Percentiles rank a stretch among this genome's conserved stretches.
These are phyloP conservation scores for Arabis hirsuta DNA, from an alignment of 345 rosid genomes.

Conservation along the genomic window DNA sequence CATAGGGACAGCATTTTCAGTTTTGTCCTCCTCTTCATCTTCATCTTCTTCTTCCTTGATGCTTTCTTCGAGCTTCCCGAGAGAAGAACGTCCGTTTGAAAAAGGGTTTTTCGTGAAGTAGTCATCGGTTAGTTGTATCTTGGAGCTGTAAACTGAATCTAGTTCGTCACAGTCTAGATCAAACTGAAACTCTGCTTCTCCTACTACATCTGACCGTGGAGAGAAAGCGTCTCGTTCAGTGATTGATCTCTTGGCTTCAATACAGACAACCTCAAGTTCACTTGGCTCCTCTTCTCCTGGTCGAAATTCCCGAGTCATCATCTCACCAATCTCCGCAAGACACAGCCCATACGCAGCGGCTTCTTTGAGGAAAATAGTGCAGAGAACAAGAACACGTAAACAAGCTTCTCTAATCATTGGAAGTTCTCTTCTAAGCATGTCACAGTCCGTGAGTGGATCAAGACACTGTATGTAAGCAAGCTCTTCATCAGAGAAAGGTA, in stretches of 20 bases:
- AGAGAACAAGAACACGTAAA: conserved; percentile 75
- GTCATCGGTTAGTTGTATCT: conserved; percentile 55
- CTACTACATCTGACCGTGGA: conserved; percentile 55
- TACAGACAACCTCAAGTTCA: conserved; percentile 89
- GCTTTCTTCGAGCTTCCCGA: conserved; percentile 81
- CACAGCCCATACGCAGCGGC: conserved; percentile 80
- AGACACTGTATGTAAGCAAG: conserved; percentile 77
- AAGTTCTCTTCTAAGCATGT: conserved; percentile 77
- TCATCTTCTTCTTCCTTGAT: conserved; percentile 75
- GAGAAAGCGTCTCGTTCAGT: conserved; percentile 64
- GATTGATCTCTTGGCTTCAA: conserved; percentile 78
- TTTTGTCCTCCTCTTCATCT: conserved; percentile 56
- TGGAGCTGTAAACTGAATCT: conserved; percentile 47
- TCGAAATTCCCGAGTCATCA: conserved; percentile 96
- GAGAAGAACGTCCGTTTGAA: conserved; percentile 57
- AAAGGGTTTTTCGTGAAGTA: conserved; percentile 50
- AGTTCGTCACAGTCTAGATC: conserved; percentile 76
- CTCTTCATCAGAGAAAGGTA: conserved; percentile 98
- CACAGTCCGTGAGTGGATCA: conserved; percentile 69
- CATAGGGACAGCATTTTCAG: conserved; percentile 37
- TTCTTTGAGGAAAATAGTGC: conserved; percentile 87
- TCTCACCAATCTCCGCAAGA: conserved; percentile 97
- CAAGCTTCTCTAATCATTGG: conserved; percentile 98
- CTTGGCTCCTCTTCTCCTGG: conserved; percentile 93
- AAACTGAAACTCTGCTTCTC: conserved; percentile 76